A percentile compares a stretch with the other conserved stretches of the same genome.
Evolutionary conservation across 2,329 filamentous ascomycete genomes (phyloP).

Genomic region (Berkeleyomyces basicola): DNA sequence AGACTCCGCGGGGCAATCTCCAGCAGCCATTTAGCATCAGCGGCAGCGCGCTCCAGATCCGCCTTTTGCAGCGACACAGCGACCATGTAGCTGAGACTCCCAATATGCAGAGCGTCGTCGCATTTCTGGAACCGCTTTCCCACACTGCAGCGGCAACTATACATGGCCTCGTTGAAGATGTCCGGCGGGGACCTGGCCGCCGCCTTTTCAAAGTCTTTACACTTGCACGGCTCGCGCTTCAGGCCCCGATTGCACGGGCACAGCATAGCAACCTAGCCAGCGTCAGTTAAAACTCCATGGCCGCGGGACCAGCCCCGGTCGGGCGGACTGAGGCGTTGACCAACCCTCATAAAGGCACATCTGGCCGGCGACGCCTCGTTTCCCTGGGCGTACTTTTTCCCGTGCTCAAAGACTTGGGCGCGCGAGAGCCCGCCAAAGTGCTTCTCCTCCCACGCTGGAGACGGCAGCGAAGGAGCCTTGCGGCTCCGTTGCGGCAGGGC

Average conservation of each 20-base stretch:
- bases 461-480: background rate
- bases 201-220: constrained; percentile 25
- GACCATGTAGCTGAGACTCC: constrained; percentile 26
- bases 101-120: constrained; percentile 23
- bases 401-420: background rate
- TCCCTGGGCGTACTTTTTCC: background rate
- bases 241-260: constrained; percentile 22
- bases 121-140: constrained; percentile 26
- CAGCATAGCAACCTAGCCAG: constrained; percentile 11
- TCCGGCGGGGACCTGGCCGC: background rate
- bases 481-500: background rate
- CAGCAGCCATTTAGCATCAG: constrained; percentile 28
- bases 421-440: background rate
- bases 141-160: constrained; percentile 23
- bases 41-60: constrained; percentile 23
- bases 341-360: background rate
- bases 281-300: background rate
- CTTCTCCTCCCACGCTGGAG: background rate
- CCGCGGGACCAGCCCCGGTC: background rate
- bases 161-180: constrained; percentile 27
- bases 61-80: constrained; percentile 23
- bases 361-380: background rate
- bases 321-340: background rate
- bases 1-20: constrained; percentile 26
- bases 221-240: constrained; percentile 23